Evolutionary conservation across 2,329 filamentous ascomycete species (phyloP).

Genomic region (Diplodia mutila): DNA sequence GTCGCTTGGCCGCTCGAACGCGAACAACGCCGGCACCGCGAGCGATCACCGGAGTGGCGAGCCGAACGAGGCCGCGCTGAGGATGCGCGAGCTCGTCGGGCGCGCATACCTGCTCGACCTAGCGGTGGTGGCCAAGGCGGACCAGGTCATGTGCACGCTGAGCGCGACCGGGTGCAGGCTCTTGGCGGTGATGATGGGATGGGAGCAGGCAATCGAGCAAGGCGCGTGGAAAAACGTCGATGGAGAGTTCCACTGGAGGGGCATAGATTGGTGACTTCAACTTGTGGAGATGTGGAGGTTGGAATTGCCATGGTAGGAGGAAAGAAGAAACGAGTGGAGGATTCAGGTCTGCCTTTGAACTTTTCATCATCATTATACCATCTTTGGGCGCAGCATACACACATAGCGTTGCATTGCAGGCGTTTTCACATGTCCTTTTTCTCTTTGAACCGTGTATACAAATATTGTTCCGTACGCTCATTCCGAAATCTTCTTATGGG

Average conservation of each 20-base stretch:
- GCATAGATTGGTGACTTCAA: constrained; percentile 39
- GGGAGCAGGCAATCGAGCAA: constrained; percentile 57
- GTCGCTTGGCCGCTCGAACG: constrained; percentile 63
- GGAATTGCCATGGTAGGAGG: neutral
- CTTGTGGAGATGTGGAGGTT: neutral
- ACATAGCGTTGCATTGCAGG: constrained; percentile 19
- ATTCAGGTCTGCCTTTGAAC: neutral
- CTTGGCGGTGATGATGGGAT: constrained; percentile 84
- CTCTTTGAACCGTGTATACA: neutral
- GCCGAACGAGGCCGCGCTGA: constrained; percentile 56
- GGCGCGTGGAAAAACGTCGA: constrained; percentile 30
- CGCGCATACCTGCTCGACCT: constrained; percentile 83
- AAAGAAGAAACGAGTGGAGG: neutral
- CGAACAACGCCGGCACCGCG: constrained; percentile 35
- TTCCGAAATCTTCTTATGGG: neutral
- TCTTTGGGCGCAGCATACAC: neutral
- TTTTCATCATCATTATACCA: constrained; percentile 4
- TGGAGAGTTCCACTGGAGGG: constrained; percentile 44
- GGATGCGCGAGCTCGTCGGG: constrained; percentile 73
- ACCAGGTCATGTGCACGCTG: constrained; percentile 76
- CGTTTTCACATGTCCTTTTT: neutral
- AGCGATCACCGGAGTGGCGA: constrained; percentile 34
- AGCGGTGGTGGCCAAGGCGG: constrained; percentile 70
- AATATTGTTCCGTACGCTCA: neutral
- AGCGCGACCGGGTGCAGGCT: constrained; percentile 70